A percentile compares a stretch with the other conserved stretches of the same genome.
phyloP scores from a whole-genome alignment of 495 filamentous ascomycete genomes.

The Penicillium samsonianum region DNA sequence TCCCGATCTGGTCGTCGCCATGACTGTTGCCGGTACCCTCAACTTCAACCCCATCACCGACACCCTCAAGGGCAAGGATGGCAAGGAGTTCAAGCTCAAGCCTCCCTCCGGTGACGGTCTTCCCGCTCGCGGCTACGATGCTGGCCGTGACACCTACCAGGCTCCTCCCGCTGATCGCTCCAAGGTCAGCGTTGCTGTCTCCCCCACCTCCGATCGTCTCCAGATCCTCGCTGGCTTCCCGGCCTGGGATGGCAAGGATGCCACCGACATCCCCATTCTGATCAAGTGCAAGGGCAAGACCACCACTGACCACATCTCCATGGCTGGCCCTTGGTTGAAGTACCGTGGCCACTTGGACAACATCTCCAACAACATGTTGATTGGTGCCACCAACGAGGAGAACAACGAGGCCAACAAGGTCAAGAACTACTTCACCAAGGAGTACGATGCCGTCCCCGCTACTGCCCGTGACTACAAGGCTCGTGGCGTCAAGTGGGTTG shows the following conservation, averaged over 20 bases:
- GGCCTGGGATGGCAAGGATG: slow-evolving; percentile 94
- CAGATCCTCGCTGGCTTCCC: slow-evolving; percentile 87
- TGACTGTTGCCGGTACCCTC: slow-evolving; percentile 86
- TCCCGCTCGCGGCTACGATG: slow-evolving; percentile 81
- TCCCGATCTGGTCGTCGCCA: slow-evolving; percentile 92
- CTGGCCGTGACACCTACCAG: slow-evolving; percentile 95
- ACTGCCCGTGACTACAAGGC: slow-evolving; percentile 98
- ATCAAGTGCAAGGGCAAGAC: slow-evolving; percentile 99
- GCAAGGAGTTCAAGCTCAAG: slow-evolving; percentile 90
- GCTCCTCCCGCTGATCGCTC: slow-evolving; percentile 82
- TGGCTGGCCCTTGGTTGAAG: slow-evolving; percentile 97
- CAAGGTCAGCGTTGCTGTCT: slow-evolving; percentile 75
- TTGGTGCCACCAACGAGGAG: slow-evolving; percentile 92
- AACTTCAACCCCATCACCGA: slow-evolving; percentile 98
- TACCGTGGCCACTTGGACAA: slow-evolving; percentile 99
- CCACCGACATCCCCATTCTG: slow-evolving; percentile 81
- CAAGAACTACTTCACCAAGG: slow-evolving; percentile 83
- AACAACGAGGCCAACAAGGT: slow-evolving; percentile 99
- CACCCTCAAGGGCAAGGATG: slow-evolving; percentile 90
- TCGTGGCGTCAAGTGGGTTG: slow-evolving; percentile 94
- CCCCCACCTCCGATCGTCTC: slow-evolving; percentile 88
- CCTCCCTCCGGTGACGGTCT: slow-evolving; percentile 81
- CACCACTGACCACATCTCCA: slow-evolving; percentile 99
- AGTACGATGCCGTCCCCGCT: slow-evolving; percentile 85
- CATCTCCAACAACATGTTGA: slow-evolving; percentile 99